Base-by-base conservation (phyloP, 106 monocot species). In the Dendrobium chrysotoxum region DNA sequence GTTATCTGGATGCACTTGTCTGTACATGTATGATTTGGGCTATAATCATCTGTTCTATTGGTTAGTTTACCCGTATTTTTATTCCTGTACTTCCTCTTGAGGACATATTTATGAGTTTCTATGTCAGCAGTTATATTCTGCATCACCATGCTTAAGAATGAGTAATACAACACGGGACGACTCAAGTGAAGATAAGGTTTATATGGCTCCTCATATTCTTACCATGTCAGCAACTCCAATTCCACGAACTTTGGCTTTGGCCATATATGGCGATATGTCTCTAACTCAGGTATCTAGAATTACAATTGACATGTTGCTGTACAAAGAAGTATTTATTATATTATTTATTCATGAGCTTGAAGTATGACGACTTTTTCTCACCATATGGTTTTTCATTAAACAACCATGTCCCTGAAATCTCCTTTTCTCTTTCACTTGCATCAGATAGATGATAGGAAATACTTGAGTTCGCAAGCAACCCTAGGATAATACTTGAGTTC, bases 171-270 rank as follows among this genome's bases (percentile, higher is more conserved):
- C 16, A 41, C 21, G 53, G 28, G 83, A 81, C 74, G 79, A 85
- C 26, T 55, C 83, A 75, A 53, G 40, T 75, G 68, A 85, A 46
- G 86, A 88, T 79, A 90, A 84, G 85, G 39, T 46, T 80, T 82
- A 84, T 79, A 99, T 99, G 98, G 98, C 95, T 47, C 98, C 98
- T 74, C 98, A 99, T 86, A 79, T 99, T 88, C 93, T 99, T 85
- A 88, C 98, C 41, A 87, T 99, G 87, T 99, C 98, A 35, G 98
- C 98, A 18, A 99, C 98, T 77, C 98, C 98, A 50, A 99, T 99
- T 82, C 98, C 98, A 58, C 95, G 98, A 58, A 90, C 98, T 42
- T 84, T 99, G 76, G 98, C 98, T 35, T 84, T 99, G 81, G 98
- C 98, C 80, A 81, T 99, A 79, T 94, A 89, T 84, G 97, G 97